phyloP scores from a whole-genome alignment of 352 stramenopile species.

The Phytophthora sansomeana region DNA sequence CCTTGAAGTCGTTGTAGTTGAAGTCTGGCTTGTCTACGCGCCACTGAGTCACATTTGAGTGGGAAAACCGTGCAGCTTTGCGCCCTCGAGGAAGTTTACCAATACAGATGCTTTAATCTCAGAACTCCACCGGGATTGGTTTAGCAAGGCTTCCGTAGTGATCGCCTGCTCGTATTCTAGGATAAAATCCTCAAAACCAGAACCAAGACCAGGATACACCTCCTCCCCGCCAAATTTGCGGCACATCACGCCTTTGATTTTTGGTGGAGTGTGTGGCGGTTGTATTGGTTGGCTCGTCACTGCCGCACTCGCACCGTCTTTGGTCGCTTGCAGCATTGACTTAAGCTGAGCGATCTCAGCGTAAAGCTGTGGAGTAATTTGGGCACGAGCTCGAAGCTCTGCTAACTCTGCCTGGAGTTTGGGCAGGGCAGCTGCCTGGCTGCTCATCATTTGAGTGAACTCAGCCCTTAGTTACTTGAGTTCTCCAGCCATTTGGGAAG shows the following conservation, averaged over 20 bases:
- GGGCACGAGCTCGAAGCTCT: background rate
- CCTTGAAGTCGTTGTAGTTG: constrained; percentile 9
- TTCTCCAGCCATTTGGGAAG: background rate
- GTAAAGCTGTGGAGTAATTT: background rate
- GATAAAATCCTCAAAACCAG: constrained; percentile 24
- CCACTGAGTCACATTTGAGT: constrained; percentile 15
- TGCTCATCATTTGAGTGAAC: constrained; percentile 3
- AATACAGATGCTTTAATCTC: constrained; percentile 14
- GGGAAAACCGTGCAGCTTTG: constrained; percentile 11
- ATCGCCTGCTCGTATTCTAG: constrained; percentile 17
- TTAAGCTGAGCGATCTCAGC: constrained; percentile 6
- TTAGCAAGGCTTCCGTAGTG: background rate
- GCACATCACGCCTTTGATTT: constrained; percentile 8
- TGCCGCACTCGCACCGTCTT: too few relatives aligned
- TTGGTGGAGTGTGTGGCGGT: too few relatives aligned
- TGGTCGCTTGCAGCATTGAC: background rate
- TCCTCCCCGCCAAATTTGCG: constrained; percentile 16
- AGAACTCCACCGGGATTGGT: constrained; percentile 5
- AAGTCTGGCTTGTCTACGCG: constrained; percentile 5
- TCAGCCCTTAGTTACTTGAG: background rate
- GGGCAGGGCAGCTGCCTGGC: background rate
- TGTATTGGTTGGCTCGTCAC: too few relatives aligned
- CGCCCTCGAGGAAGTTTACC: constrained; percentile 11
- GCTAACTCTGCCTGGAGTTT: background rate
- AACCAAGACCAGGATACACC: constrained; percentile 9